Conservation (phyloP, 2,329 filamentous ascomycete genomes). For the Aspergillus viridinutans region DNA sequence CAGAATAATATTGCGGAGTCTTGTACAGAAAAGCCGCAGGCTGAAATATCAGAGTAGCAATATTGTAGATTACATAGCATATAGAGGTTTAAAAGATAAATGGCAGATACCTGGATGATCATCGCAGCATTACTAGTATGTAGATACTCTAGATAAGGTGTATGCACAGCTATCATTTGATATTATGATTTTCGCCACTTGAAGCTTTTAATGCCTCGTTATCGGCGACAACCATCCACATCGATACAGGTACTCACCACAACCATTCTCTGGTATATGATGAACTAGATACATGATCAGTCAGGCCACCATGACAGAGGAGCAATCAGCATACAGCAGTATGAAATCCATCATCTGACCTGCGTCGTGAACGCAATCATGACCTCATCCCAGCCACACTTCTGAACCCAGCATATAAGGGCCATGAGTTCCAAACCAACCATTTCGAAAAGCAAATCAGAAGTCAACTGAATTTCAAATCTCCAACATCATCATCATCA, state of each 20-base stretch:
- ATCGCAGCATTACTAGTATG: background rate
- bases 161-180: background rate
- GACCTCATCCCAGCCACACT: constrained; percentile 4
- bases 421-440: background rate
- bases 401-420: background rate
- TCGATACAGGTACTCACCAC: background rate
- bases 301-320: background rate
- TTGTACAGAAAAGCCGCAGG: no score
- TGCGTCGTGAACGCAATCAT: constrained; percentile 5
- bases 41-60: background rate
- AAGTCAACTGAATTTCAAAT: background rate
- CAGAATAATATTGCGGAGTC: no score
- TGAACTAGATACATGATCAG: background rate
- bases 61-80: background rate
- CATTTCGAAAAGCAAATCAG: background rate
- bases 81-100: background rate
- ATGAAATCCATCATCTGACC: background rate
- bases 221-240: background rate
- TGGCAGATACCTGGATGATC: background rate
- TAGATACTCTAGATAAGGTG: background rate
- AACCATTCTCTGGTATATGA: no score
- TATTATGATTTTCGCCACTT: background rate
- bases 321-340: no score
- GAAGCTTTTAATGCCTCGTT: background rate
- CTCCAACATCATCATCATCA: background rate